Evolutionary conservation across 2,329 filamentous ascomycete species (phyloP), one percentile per base, ranked within the genome.

Genomic region (Pseudogymnoascus sp.): DNA sequence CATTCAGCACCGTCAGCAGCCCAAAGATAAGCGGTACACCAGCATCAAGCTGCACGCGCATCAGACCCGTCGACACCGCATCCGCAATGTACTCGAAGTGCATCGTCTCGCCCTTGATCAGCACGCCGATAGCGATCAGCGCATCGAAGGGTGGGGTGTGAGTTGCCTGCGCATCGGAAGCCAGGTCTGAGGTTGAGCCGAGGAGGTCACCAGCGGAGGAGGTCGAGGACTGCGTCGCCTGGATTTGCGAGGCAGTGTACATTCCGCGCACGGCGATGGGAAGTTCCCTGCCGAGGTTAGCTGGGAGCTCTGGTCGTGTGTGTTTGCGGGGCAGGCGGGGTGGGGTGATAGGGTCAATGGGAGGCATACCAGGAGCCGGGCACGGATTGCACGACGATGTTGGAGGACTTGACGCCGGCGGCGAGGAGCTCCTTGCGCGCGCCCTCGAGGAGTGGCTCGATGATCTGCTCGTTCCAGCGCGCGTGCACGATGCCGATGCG

Each of bases 51-150:
- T 96, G 91, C 62, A 97, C 86, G 65, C 90, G 86, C 94, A 99
- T 99, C 64, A 99, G 81, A 6, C 91, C 94, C 64, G 96, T 90
- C 62, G 86, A 91, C 6, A 95, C 91, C 39, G 90, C 85, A 66
- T 97, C 94, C 41, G 92, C 83, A 69, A 99, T 99, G 78, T 99
- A 97, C 77, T 99, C 94, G 71, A 99, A 99, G 77, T 99, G 94
- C 91, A 97, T 97, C 6, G 94, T 97, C 76, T 96, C 90, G 73
- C 94, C 94, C 79, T 99, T 99, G 78, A 99, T 97, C 64, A 99
- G 84, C 61, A 96, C 92, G 61, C 94, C 94, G 67, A 99, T 89
- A 60, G 94, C 91, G 67, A 99, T 92, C 65, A 99, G 86, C 64
- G 94, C 94, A 72, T 97, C 93, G 70, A 97, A 97, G 18, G 91